Base-by-base conservation (phyloP, 371 early-diverging fungal species). In the Lichtheimia ramosa region DNA sequence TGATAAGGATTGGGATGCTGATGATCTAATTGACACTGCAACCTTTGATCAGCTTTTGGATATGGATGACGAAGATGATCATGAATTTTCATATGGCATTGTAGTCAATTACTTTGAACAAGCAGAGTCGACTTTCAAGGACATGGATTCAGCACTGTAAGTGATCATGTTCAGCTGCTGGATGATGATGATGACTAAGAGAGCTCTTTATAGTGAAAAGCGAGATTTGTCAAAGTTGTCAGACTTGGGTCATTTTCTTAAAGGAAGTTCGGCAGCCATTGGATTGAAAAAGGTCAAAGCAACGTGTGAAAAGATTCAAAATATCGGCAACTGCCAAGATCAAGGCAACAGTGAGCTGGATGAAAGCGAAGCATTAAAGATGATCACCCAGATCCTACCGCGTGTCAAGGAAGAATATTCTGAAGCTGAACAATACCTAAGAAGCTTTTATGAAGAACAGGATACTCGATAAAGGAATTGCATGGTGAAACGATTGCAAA, bases 241-340 rank as follows among this genome's bases (percentile, higher is more conserved):
- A 18, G 76, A 86, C 43, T 81, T 92, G 40, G 96, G 95, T 3
- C 96, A 96, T 63, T 96, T 92, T 64, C 78, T 95, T 49, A 96
- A 96, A 66, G 96, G 96, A 15, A 90, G 91, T 56, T 93, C 95
- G 20, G 93, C 94, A 14, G 90, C 94, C 5, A 82, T 96, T 48
- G 96, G 96, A 10, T 71, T 96, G 46, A 86, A 72, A 58, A 90
- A 89, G 73, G 90, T 96, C 54, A 87, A 87, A 62, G 87, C 81
- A 51, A 84, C 87, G 24, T 95, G 93, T 68, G 95, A 94, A 73
- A 83, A 89, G 59, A 90, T 96, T 42, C 94, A 96, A 68, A 84
- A 92, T 65, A 82, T 84, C 62, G 95, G 94, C 21, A 89, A 92
- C 55, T 66, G 83, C 52, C 87, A 87, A 68, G 90, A 91, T 46